phyloP scores from a whole-genome alignment of 345 rosid species.

The Salix viminalis region DNA sequence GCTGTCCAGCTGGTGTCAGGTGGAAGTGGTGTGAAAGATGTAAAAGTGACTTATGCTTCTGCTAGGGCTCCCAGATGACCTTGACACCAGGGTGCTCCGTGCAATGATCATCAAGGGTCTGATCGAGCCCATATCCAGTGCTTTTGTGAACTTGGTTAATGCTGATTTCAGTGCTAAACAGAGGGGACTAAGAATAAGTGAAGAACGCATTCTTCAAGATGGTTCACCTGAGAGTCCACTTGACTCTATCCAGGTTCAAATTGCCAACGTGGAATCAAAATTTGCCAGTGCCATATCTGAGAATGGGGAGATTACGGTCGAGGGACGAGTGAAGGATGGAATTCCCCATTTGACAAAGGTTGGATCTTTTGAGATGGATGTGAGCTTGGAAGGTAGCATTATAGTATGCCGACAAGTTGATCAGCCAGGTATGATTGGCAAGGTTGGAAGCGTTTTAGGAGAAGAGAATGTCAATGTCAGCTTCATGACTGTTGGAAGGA shows the following conservation, averaged over 20 bases:
- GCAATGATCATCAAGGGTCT: constrained; percentile 29
- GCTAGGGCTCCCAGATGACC: constrained; percentile 25
- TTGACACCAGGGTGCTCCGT: constrained; percentile 28
- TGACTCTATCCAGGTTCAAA: constrained; percentile 23
- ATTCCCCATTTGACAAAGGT: constrained; percentile 28
- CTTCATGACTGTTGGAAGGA: constrained; percentile 33
- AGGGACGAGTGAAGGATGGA: constrained; percentile 29
- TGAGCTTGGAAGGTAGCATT: constrained; percentile 29
- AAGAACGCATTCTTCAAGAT: constrained; percentile 18
- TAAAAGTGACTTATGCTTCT: constrained; percentile 22
- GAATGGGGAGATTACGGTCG: constrained; percentile 20
- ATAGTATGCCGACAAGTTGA: constrained; percentile 29
- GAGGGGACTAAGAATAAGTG: constrained; percentile 21
- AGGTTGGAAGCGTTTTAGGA: constrained; percentile 24
- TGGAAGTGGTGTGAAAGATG: constrained; percentile 23
- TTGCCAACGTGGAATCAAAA: constrained; percentile 28
- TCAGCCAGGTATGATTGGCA: constrained; percentile 31
- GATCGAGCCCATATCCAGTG: constrained; percentile 28
- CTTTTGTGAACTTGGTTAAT: constrained; percentile 26
- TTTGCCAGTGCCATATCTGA: constrained; percentile 29
- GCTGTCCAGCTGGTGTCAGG: constrained; percentile 27
- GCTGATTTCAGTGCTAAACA: constrained; percentile 32
- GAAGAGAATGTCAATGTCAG: constrained; percentile 27
- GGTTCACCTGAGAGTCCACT: constrained; percentile 29
- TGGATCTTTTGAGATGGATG: constrained; percentile 29